phyloP scores from a whole-genome alignment of 768 basidiomycete genomes.

The Fomitopsis serialis region DNA sequence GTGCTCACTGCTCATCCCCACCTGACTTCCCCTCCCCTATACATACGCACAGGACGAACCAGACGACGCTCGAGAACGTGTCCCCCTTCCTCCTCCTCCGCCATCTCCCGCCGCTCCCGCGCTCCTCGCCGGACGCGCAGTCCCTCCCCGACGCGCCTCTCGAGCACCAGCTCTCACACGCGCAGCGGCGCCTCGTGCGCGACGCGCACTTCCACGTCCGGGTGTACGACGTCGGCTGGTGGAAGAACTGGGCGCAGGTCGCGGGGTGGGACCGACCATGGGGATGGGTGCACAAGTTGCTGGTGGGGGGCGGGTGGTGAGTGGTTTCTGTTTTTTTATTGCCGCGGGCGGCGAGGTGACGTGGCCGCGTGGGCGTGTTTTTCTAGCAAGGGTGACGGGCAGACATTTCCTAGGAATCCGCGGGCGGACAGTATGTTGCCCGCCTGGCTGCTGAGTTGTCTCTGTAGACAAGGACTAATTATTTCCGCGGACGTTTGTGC shows the following conservation, averaged over 20 bases:
- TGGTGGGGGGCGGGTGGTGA: conserved; percentile 63
- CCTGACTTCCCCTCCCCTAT: neutral
- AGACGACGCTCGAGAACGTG: conserved; percentile 78
- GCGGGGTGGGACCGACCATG: conserved; percentile 51
- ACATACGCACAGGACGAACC: conserved; percentile 57
- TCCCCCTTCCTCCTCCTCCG: conserved; percentile 72
- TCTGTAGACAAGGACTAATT: conserved; percentile 47
- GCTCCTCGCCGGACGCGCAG: conserved; percentile 18
- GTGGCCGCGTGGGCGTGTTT: neutral
- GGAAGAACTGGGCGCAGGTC: conserved; percentile 62
- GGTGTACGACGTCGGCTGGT: conserved; percentile 72
- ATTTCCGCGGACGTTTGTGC: conserved; percentile 1
- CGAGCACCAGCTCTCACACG: conserved; percentile 64
- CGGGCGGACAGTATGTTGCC: conserved; percentile 60
- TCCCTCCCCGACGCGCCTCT: conserved; percentile 62
- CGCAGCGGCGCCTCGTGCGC: conserved; percentile 60
- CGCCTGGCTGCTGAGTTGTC: conserved; percentile 57
- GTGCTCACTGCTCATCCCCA: neutral
- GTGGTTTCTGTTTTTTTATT: conserved; percentile 18
- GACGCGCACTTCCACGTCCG: conserved; percentile 56
- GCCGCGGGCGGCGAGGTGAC: too few relatives aligned
- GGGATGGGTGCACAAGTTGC: conserved; percentile 48
- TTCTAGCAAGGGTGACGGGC: conserved; percentile 57
- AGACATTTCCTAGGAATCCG: conserved; percentile 62
- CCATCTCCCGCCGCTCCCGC: conserved; percentile 58